Evolutionary conservation across 306 rosid genomes (phyloP).

Genomic region (Dalbergia cultrata): DNA sequence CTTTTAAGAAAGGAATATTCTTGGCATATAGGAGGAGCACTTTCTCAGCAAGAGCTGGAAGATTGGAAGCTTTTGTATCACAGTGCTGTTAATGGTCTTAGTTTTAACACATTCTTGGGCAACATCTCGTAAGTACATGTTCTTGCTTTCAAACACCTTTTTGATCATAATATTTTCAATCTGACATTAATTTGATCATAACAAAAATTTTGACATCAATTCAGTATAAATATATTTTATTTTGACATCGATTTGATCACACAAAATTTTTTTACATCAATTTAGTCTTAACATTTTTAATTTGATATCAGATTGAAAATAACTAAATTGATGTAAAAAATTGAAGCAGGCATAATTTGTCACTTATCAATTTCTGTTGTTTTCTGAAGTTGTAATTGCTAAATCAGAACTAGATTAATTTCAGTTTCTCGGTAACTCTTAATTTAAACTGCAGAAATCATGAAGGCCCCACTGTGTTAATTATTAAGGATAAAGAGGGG

Average conservation of each 20-base stretch:
- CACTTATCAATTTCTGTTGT: conserved; percentile 16
- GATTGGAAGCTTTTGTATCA: conserved; percentile 95
- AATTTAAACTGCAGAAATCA: conserved; percentile 72
- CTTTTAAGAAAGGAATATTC: conserved; percentile 81
- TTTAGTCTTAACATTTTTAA: too few species aligned
- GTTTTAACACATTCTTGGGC: conserved; percentile 95
- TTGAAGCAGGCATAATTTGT: conserved; percentile 8
- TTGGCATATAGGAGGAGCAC: conserved; percentile 97
- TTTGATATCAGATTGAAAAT: too few species aligned
- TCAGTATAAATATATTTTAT: too few species aligned
- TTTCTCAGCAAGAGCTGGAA: conserved; percentile 75
- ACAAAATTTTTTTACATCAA: too few species aligned
- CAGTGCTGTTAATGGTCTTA: conserved; percentile 83
- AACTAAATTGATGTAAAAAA: background rate
- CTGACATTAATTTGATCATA: too few species aligned
- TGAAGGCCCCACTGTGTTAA: conserved; percentile 79
- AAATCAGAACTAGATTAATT: conserved; percentile 37
- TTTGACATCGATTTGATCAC: too few species aligned
- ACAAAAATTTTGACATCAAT: too few species aligned
- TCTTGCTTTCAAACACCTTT: background rate
- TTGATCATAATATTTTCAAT: too few species aligned
- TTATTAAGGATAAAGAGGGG: conserved; percentile 86
- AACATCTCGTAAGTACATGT: conserved; percentile 71
- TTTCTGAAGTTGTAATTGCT: conserved; percentile 33
- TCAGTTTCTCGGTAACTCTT: conserved; percentile 46